These are phyloP conservation scores for Phyllosticta paracitricarpa DNA, from an alignment of 2,329 filamentous ascomycete genomes.

Conservation along the genomic window DNA sequence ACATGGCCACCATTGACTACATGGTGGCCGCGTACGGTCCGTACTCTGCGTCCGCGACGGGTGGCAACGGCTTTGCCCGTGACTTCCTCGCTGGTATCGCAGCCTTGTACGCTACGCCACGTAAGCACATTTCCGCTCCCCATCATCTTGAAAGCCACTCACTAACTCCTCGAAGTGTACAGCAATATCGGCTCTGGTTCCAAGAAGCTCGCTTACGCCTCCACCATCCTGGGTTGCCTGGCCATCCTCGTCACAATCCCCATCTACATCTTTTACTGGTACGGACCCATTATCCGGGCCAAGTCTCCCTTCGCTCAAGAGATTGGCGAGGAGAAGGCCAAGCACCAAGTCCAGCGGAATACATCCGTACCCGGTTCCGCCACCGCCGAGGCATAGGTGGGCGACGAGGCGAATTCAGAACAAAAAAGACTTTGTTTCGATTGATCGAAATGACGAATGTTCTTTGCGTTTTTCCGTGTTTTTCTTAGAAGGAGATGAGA, in stretches of 20 bases:
- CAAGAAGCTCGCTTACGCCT: slow-evolving; percentile 41
- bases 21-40: slow-evolving; percentile 64
- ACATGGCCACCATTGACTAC: slow-evolving; percentile 70
- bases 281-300: slow-evolving; percentile 43
- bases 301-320: slow-evolving; percentile 44
- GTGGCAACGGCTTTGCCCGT: slow-evolving; percentile 64
- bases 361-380: background rate
- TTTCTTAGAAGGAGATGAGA: background rate
- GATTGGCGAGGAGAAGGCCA: slow-evolving; percentile 23
- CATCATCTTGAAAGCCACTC: slow-evolving; percentile 19
- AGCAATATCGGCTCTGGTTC: slow-evolving; percentile 21
- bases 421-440: background rate
- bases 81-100: slow-evolving; percentile 65
- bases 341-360: slow-evolving; percentile 18
- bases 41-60: slow-evolving; percentile 64
- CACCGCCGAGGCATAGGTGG: background rate
- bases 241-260: slow-evolving; percentile 42
- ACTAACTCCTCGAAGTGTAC: slow-evolving; percentile 17
- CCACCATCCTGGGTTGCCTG: slow-evolving; percentile 43
- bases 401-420: background rate
- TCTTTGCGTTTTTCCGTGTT: background rate
- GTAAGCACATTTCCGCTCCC: slow-evolving; percentile 12
- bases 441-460: background rate
- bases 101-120: slow-evolving; percentile 55
- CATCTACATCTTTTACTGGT: slow-evolving; percentile 47